Base-by-base conservation (phyloP, 805 yeast genomes). In the Starmerella potacharoeniae region DNA sequence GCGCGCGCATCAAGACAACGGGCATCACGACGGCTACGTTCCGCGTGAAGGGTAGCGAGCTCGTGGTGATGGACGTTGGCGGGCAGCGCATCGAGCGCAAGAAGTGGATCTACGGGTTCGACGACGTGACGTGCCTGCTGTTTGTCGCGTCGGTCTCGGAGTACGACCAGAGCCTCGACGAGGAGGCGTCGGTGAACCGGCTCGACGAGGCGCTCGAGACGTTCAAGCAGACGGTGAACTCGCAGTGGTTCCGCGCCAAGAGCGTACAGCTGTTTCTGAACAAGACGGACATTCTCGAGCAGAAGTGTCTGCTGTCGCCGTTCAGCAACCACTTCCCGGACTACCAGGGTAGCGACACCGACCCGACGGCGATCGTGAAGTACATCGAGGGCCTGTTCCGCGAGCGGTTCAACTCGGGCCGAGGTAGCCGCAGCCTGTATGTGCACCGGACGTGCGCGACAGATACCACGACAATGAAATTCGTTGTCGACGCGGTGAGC, bases 31-130 rank as follows among this genome's bases (percentile, higher is more conserved):
- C 91, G 68, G 84, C 93, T 6, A 78, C 75, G 53, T 90, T 93
- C 71, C 75, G 75, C 54, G 80, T 91, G 58, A 73, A 74, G 50
- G 75, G 80, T 3, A 77, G 81, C 48, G 79, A 75, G 60, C 83
- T 90, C 67, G 82, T 81, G 64, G 86, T 93, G 43, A 72, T 89
- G 45, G 98, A 93, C 74, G 97, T 96, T 4, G 98, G 98, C 52
- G 98, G 98, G 1, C 98, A 93, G 70, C 76, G 98, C 64, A 82
- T 95, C 3, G 98, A 93, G 72, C 81, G 98, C 53, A 86, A 86
- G 65, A 91, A 93, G 69, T 93, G 98, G 98, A 89, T 93, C 58
- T 95, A 93, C 70, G 87, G 96, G 66, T 93, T 93, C 69, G 93
- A 90, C 65, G 87, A 85, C 58, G 86, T 91, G 50, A 84, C 95